These are phyloP conservation scores for Gardenia jasminoides DNA, from an alignment of 257 asterid genomes.

Conservation along the genomic window DNA sequence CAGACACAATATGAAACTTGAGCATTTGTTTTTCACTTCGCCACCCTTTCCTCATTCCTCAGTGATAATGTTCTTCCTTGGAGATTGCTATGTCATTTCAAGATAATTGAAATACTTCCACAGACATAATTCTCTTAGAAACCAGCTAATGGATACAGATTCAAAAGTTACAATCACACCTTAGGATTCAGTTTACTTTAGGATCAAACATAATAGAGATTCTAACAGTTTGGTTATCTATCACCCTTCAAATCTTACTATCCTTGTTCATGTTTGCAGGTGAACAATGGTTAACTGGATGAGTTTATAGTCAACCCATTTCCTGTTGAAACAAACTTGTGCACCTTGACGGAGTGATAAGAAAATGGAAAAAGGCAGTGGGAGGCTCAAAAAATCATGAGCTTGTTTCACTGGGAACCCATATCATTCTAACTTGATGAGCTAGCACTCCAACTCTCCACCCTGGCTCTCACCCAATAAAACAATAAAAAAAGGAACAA, in stretches of 20 bases:
- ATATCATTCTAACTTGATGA: neutral
- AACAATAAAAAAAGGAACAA: no score
- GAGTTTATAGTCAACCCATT: no score
- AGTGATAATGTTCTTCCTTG: neutral
- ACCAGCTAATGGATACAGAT: neutral
- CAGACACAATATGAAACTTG: neutral
- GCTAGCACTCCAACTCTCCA: neutral
- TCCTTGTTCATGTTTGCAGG: neutral
- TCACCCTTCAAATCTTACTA: neutral
- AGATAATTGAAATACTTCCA: neutral
- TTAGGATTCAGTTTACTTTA: neutral
- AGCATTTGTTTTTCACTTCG: neutral
- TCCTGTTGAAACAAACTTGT: neutral
- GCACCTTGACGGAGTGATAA: neutral
- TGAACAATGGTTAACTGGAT: no score
- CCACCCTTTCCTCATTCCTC: neutral
- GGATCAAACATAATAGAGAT: neutral
- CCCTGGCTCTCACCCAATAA: neutral
- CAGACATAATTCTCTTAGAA: neutral
- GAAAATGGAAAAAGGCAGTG: neutral
- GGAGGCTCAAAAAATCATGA: neutral
- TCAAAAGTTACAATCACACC: neutral
- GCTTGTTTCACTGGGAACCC: neutral
- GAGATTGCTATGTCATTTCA: neutral
- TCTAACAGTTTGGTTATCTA: neutral